Base-by-base conservation (phyloP, 108 stramenopile genomes). In the Parietichytrium sp. region DNA sequence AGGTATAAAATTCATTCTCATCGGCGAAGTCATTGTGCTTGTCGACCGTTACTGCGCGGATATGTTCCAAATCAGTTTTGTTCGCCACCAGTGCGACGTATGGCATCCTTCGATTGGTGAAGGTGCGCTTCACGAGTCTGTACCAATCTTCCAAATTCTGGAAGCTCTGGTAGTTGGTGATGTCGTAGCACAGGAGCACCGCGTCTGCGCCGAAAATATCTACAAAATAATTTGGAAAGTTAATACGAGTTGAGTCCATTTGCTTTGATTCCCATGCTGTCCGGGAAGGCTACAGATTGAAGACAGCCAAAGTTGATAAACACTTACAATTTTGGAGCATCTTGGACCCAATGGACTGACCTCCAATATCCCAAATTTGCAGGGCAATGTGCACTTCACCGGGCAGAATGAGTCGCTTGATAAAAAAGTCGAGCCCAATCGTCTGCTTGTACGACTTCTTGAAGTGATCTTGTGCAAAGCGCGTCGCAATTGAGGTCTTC, bases 321-420 rank as follows among this genome's bases (percentile, higher is more conserved):
- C n/a, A n/a, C n/a, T n/a, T n/a, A n/a, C n/a, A 86, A 25, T 84
- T 87, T 42, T 81, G 42, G 53, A 91, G 85, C 90, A 91, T 91
- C 80, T 90, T 90, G 38, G 83, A 85, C 7, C 87, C 85, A 33
- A 90, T 89, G 48, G 85, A 87, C 85, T 91, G 91, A 4, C 91
- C 91, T 8, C 91, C 91, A 33, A 91, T 89, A 36, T 91, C 88
- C 91, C 90, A 90, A 12, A 91, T 82, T 53, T 91, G 90, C 51
- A 91, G n/a, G 20, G 89, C 81, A 15, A 89, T 85, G 12, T 85
- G 80, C 18, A 78, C 42, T 49, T 79, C 82, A 51, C 89, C 85
- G 29, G 88, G 88, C 18, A 91, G 86, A 49, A 81, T 25, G 29
- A 90, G 55, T 18, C 87, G 51, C 33, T 90, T 89, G 29, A 91